Percentiles rank a stretch among this genome's conserved stretches.
phyloP scores from a whole-genome alignment of 2,329 filamentous ascomycete genomes.

The Neopestalotiopsis rosae region DNA sequence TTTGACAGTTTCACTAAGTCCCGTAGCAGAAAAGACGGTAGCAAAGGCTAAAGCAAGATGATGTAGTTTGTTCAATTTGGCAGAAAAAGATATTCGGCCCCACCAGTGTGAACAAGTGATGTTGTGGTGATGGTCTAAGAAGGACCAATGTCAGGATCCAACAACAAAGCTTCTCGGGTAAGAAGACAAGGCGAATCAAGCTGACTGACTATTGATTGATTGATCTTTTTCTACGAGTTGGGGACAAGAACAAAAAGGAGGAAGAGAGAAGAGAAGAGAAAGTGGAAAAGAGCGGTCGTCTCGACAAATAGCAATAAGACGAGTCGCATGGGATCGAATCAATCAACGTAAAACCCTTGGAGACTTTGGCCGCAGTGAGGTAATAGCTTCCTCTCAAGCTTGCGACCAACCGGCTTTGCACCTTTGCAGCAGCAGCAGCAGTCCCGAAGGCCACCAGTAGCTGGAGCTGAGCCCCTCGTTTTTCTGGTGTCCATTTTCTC shows the following conservation, averaged over 20 bases:
- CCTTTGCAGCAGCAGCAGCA: too few relatives aligned
- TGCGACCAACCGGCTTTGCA: neutral
- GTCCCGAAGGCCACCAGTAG: too few relatives aligned
- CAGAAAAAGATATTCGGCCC: neutral
- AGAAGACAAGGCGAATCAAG: neutral
- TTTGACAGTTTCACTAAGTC: neutral
- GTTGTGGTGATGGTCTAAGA: neutral
- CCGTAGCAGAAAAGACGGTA: neutral
- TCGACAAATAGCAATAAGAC: neutral
- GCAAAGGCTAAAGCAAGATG: slow-evolving; percentile 1
- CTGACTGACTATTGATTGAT: neutral
- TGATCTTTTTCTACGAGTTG: neutral
- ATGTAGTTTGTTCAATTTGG: neutral
- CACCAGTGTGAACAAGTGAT: neutral
- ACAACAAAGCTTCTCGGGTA: neutral
- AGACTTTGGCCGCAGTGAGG: slow-evolving; percentile 1
- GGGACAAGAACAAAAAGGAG: neutral
- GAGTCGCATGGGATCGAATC: neutral
- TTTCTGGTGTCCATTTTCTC: slow-evolving; percentile 2
- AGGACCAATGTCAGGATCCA: neutral
- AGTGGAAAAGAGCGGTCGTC: neutral
- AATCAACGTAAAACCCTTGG: slow-evolving; percentile 9
- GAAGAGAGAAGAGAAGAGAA: neutral
- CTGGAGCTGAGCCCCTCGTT: slow-evolving; percentile 8
- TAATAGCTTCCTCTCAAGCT: slow-evolving; percentile 5